phyloP scores from a whole-genome alignment of 768 basidiomycete species.

The Termitomyces sp. region DNA sequence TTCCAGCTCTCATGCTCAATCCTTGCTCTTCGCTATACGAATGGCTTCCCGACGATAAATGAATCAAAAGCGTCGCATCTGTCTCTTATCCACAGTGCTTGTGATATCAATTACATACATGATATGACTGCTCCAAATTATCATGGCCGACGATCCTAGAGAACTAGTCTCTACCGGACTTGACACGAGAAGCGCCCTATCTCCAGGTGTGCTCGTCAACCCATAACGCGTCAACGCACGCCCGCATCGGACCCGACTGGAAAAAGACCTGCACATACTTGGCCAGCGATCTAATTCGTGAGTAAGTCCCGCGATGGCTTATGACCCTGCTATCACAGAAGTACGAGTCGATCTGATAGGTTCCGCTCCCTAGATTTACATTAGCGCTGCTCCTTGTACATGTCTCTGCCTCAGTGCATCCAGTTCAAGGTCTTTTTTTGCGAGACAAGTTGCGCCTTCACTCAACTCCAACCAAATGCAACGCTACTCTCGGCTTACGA shows the following conservation, averaged over 20 bases:
- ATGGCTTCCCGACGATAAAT: neutral
- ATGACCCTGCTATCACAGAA: neutral
- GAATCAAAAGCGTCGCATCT: neutral
- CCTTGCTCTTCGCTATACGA: neutral
- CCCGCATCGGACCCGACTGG: neutral
- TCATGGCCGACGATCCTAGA: neutral
- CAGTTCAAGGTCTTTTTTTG: neutral
- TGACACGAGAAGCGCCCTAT: neutral
- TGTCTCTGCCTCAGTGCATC: neutral
- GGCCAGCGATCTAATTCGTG: neutral
- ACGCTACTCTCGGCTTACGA: neutral
- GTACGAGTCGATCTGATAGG: neutral
- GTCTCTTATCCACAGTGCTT: neutral
- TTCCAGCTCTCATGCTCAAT: neutral
- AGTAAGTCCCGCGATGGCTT: neutral
- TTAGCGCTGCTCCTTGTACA: neutral
- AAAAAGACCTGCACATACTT: neutral
- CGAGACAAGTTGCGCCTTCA: neutral
- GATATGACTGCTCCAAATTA: neutral
- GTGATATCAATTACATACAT: neutral
- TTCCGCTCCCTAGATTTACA: neutral
- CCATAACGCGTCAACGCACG: neutral
- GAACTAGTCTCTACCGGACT: neutral
- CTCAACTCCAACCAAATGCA: neutral
- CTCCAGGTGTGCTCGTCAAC: neutral